phyloP scores from a whole-genome alignment of 805 yeast species.

The Saturnispora bothae region DNA sequence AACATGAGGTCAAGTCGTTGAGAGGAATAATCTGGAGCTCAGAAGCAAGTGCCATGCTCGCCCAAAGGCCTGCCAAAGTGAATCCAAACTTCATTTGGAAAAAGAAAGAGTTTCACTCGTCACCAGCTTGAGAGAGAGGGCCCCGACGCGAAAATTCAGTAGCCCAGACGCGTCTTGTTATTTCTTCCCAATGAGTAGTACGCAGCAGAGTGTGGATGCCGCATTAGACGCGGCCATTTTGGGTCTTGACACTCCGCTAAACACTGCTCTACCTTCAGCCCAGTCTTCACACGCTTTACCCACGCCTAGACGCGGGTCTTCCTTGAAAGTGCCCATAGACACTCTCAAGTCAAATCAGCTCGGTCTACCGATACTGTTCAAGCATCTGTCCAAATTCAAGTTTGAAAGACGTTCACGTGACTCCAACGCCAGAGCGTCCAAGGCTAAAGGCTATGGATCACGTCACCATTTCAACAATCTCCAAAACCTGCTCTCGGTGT shows the following conservation, averaged over 20 bases:
- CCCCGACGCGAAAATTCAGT: too few relatives aligned
- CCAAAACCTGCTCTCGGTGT: constrained; percentile 39
- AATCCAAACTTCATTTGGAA: not conserved
- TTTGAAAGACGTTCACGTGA: constrained; percentile 22
- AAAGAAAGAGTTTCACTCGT: too few relatives aligned
- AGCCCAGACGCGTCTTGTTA: too few relatives aligned
- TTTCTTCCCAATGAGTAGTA: too few relatives aligned
- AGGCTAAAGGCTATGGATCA: constrained; percentile 24
- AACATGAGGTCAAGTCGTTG: constrained; percentile 46
- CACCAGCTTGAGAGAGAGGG: too few relatives aligned
- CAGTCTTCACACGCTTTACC: not conserved
- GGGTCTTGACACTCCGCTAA: not conserved
- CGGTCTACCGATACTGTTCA: constrained; percentile 47
- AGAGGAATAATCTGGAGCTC: constrained; percentile 25
- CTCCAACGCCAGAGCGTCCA: too few relatives aligned
- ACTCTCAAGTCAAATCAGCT: constrained; percentile 35
- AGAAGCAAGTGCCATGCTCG: not conserved
- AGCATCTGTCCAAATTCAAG: constrained; percentile 26
- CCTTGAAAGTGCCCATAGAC: constrained; percentile 42
- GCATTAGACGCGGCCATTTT: not conserved
- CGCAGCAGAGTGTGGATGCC: not conserved
- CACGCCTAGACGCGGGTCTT: constrained; percentile 14
- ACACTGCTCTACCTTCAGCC: too few relatives aligned
- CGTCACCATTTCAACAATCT: constrained; percentile 41
- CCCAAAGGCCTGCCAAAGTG: not conserved